These are phyloP conservation scores for Eucalyptus pauciflora DNA, from an alignment of 345 rosid genomes.

Conservation along the genomic window DNA sequence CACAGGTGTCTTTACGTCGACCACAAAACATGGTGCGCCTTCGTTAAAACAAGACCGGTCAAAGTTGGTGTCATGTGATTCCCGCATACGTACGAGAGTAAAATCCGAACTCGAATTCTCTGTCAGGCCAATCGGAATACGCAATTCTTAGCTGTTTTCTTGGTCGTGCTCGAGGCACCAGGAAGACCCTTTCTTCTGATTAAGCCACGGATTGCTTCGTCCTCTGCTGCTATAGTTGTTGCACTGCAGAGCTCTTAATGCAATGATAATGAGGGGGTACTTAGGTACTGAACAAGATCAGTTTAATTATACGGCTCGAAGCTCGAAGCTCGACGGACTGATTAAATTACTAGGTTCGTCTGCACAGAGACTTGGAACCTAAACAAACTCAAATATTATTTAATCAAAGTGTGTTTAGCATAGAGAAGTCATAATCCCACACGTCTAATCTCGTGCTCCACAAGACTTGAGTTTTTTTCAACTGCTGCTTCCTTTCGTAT, in stretches of 20 bases:
- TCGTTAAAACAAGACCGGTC: not conserved
- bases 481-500: not conserved
- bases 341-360: not conserved
- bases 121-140: not conserved
- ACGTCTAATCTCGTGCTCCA: slow-evolving; percentile 24
- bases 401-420: not conserved
- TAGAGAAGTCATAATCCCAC: slow-evolving; percentile 19
- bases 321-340: not conserved
- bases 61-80: not conserved
- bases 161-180: not conserved
- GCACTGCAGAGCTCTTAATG: not conserved
- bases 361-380: not conserved
- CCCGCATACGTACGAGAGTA: not conserved
- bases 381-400: not conserved
- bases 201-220: not conserved
- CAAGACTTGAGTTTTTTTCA: not conserved
- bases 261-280: not conserved
- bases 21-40: not conserved
- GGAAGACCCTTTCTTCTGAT: not conserved
- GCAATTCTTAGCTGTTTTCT: not conserved
- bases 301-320: not conserved
- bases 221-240: not conserved
- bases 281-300: not conserved
- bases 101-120: not conserved
- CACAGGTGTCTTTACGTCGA: not conserved